Base-by-base conservation (phyloP, 2,329 filamentous ascomycete genomes). In the Penicillium fuscoglaucum region DNA sequence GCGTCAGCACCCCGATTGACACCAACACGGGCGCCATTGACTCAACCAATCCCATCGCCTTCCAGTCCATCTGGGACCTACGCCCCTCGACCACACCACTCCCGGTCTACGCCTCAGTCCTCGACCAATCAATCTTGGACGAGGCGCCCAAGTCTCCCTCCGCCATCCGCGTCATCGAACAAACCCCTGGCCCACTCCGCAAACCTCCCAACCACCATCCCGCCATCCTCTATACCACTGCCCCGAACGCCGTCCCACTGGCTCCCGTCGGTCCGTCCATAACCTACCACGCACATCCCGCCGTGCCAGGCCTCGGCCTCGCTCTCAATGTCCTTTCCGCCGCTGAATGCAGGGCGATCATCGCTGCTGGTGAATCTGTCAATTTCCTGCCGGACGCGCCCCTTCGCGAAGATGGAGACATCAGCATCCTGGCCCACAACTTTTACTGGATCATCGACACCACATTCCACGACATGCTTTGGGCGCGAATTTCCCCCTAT, bases 371-470 rank as follows among this genome's bases (percentile, higher is more conserved):
- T 6, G 88, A 90, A 69, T 79, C 79, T 0, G 82, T 89, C 46
- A 82, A 83, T 7, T 90, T 90, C 62, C 78, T 87, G 0, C 87
- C 88, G 0, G 88, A 90, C 66, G 85, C 86, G 0, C 87, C 87
- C 0, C 76, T 90, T 31, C 83, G 85, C 2, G 84, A 85, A n/a
- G 85, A 87, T 56, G 85, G 84, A 17, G 85, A 88, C 53, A 79
- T 80, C 26, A 88, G 85, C 66, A 82, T 90, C 47, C 72, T 90
- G 1, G 87, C 87, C 0, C 87, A 90, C 75, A 90, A 90, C 71
- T 89, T 90, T 65, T 90, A 90, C 76, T 90, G 87, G 87, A 79
- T 90, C 9, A 79, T 86, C 13, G 87, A 90, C 63, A 77, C 79
- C 24, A 77, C 79, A 0, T 89, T 90, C 70, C 83, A 87, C 66